These are phyloP conservation scores for Vaccinium vitisidaea DNA, from an alignment of 148 eudicot species.

Conservation along the genomic window DNA sequence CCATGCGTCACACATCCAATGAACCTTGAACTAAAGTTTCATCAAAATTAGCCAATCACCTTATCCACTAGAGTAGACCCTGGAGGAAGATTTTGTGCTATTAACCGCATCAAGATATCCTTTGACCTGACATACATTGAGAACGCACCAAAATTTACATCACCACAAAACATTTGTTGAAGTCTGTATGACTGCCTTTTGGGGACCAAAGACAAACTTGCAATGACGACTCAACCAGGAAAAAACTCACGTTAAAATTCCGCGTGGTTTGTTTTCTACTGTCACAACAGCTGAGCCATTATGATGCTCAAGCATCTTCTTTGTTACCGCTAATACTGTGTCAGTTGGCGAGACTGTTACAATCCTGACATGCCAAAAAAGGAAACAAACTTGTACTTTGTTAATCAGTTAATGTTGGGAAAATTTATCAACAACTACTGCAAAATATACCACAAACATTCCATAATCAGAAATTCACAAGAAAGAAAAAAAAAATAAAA, in stretches of 20 bases:
- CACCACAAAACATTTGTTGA: not conserved
- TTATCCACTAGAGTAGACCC: slow-evolving; percentile 83
- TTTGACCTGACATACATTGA: slow-evolving; percentile 58
- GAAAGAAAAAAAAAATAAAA: not conserved
- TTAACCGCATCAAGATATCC: slow-evolving; percentile 89
- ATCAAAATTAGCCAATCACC: slow-evolving; percentile 33
- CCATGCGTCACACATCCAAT: not conserved
- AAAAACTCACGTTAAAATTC: slow-evolving; percentile 78
- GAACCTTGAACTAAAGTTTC: not conserved
- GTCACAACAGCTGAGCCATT: slow-evolving; percentile 72
- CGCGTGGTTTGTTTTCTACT: slow-evolving; percentile 73
- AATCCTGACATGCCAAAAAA: slow-evolving; percentile 40
- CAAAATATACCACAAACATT: not conserved
- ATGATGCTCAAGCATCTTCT: slow-evolving; percentile 72
- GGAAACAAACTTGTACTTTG: not conserved
- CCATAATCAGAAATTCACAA: not conserved
- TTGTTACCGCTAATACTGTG: slow-evolving; percentile 70
- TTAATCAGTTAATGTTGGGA: not conserved
- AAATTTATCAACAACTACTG: not conserved
- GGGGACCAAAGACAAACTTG: not conserved
- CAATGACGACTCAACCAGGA: not conserved
- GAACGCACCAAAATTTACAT: not conserved
- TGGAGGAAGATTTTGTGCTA: slow-evolving; percentile 71
- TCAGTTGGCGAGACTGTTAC: slow-evolving; percentile 85
- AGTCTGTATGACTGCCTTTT: not conserved